Percentiles rank a stretch among this genome's conserved stretches.
Evolutionary conservation across 441 rosid species (phyloP).

Genomic region (Mallotus repandus): DNA sequence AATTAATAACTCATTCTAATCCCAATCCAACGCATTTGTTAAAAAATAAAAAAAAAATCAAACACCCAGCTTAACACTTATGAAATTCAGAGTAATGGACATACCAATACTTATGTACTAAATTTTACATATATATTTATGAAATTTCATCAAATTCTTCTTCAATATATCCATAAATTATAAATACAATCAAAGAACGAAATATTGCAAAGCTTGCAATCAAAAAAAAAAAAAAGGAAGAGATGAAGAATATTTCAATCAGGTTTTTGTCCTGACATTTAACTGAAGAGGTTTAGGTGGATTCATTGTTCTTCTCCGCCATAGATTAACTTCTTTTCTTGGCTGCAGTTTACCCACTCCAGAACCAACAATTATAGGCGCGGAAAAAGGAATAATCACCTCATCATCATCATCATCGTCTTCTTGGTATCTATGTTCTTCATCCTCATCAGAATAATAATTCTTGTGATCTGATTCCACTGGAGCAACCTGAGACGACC

Average conservation of each 20-base stretch:
- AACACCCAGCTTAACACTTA: neutral
- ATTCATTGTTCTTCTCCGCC: conserved; percentile 85
- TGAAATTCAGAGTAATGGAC: neutral
- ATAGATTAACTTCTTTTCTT: conserved; percentile 67
- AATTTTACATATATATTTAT: neutral
- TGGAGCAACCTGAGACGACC: conserved; percentile 60
- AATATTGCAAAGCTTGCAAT: neutral
- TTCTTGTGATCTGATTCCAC: conserved; percentile 38
- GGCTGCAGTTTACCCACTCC: conserved; percentile 36
- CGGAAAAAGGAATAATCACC: conserved; percentile 62
- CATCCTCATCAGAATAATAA: conserved; percentile 55
- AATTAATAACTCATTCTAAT: neutral
- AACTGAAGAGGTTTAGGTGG: conserved; percentile 70
- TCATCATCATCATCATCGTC: conserved; percentile 44
- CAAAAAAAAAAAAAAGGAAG: neutral
- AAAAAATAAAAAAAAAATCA: neutral
- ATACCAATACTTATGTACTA: neutral
- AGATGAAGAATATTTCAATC: neutral
- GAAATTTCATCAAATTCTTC: neutral
- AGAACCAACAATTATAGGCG: conserved; percentile 46
- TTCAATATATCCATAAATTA: neutral
- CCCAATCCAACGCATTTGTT: neutral
- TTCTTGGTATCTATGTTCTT: conserved; percentile 23
- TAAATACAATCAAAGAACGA: neutral
- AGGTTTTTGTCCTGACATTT: conserved; percentile 26